Percentiles rank a stretch among this genome's conserved stretches.
These are phyloP conservation scores for Erigeron philadelphicus DNA, from an alignment of 140 eudicot species.

Conservation along the genomic window DNA sequence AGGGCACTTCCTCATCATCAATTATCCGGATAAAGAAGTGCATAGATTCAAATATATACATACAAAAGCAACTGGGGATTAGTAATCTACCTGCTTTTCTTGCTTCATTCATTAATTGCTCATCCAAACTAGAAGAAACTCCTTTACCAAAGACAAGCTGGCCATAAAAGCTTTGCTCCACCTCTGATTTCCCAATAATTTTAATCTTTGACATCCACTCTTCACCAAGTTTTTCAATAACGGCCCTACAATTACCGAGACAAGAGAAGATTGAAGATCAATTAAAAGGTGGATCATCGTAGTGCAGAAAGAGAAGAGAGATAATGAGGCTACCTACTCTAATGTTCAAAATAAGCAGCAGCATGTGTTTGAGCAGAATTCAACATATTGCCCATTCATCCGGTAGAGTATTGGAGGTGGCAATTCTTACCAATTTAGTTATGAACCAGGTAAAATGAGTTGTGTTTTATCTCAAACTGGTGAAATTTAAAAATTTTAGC, in stretches of 20 bases:
- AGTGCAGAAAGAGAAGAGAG: conserved; percentile 6
- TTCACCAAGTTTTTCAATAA: conserved; percentile 75
- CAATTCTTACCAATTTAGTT: no score
- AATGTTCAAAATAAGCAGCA: background rate
- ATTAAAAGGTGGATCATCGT: background rate
- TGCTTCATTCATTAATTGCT: conserved; percentile 72
- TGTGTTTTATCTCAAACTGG: no score
- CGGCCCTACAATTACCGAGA: conserved; percentile 37
- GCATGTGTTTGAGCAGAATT: background rate
- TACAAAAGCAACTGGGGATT: conserved; percentile 13
- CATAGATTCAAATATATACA: conserved; percentile 1
- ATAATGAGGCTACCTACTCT: background rate
- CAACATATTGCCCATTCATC: background rate
- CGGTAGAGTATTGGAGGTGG: no score
- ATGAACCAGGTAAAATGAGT: no score
- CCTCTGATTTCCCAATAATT: conserved; percentile 63
- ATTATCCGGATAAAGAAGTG: conserved; percentile 18
- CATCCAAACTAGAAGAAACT: conserved; percentile 66
- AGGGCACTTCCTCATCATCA: conserved; percentile 20
- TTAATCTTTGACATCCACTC: conserved; percentile 59
- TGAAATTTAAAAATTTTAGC: no score
- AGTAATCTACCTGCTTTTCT: conserved; percentile 69
- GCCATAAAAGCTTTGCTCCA: conserved; percentile 69
- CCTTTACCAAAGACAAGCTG: conserved; percentile 79
- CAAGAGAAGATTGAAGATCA: conserved; percentile 1